Evolutionary conservation across 768 basidiomycete genomes (phyloP).

Genomic region (Porphyrellus cyaneotinctus): DNA sequence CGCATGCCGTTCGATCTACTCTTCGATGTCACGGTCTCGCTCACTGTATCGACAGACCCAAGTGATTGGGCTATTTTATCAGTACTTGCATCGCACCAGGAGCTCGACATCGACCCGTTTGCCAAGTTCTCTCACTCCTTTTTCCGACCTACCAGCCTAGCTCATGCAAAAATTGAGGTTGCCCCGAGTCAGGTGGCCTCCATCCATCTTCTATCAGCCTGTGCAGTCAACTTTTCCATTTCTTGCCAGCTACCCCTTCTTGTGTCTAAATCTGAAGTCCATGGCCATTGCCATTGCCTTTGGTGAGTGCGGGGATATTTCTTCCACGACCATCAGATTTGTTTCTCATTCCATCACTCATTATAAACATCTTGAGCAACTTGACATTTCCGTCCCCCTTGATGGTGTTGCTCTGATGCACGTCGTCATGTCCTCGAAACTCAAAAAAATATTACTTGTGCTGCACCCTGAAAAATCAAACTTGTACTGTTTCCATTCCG

Average conservation of each 20-base stretch:
- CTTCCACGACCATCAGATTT: not conserved
- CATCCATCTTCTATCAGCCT: too few relatives aligned
- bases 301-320: not conserved
- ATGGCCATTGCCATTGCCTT: not conserved
- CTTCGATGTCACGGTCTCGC: too few relatives aligned
- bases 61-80: too few relatives aligned
- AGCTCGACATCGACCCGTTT: too few relatives aligned
- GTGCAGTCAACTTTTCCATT: too few relatives aligned
- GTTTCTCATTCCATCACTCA: not conserved
- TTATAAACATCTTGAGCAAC: not conserved
- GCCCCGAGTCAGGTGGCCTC: conserved; percentile 4
- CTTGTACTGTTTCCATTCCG: not conserved
- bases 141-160: not conserved
- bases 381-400: not conserved
- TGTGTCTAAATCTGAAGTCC: not conserved
- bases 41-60: not conserved
- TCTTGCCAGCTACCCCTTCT: too few relatives aligned
- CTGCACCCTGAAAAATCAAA: not conserved
- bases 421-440: not conserved
- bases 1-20: too few relatives aligned
- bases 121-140: not conserved
- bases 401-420: not conserved
- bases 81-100: not conserved
- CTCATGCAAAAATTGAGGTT: not conserved
- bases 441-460: not conserved